These are phyloP conservation scores for Meripilus lineatus DNA, from an alignment of 1,284 basidiomycete species.

Conservation along the genomic window DNA sequence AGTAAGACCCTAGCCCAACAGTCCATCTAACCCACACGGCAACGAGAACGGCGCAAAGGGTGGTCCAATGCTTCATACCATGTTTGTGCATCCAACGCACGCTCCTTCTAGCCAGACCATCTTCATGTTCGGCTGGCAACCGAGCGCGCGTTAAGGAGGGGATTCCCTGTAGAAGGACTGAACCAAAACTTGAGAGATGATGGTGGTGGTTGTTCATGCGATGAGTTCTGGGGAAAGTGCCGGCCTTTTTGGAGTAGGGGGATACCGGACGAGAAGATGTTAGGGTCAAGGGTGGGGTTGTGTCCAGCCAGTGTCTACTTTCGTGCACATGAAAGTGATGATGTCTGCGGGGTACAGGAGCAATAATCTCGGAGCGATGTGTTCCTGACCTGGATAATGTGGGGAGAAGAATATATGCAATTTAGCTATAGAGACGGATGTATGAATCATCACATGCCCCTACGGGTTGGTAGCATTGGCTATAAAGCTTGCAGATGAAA, in stretches of 20 bases:
- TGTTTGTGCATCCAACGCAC: constrained; percentile 74
- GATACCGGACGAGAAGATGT: constrained; percentile 22
- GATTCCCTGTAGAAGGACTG: too few relatives aligned
- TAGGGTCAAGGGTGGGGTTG: constrained; percentile 24
- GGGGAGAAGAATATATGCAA: not conserved
- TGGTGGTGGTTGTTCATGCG: too few relatives aligned
- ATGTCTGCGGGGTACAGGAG: constrained; percentile 27
- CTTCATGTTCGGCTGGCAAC: too few relatives aligned
- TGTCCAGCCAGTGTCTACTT: constrained; percentile 27
- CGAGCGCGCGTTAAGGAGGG: too few relatives aligned
- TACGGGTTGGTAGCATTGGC: too few relatives aligned
- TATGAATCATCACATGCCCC: too few relatives aligned
- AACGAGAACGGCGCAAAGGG: constrained; percentile 46
- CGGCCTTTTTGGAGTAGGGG: constrained; percentile 19
- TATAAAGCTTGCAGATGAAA: constrained; percentile 14
- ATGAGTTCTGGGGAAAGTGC: too few relatives aligned
- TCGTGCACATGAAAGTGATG: constrained; percentile 25
- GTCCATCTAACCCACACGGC: constrained; percentile 61
- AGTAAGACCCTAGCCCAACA: constrained; percentile 75
- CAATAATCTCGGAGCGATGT: constrained; percentile 22
- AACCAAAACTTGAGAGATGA: too few relatives aligned
- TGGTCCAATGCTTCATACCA: constrained; percentile 52
- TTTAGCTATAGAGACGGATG: too few relatives aligned
- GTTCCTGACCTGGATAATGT: not conserved
- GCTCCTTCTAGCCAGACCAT: constrained; percentile 54